Conservation (phyloP, 106 monocot species). For the Acanthochlamys bracteata region DNA sequence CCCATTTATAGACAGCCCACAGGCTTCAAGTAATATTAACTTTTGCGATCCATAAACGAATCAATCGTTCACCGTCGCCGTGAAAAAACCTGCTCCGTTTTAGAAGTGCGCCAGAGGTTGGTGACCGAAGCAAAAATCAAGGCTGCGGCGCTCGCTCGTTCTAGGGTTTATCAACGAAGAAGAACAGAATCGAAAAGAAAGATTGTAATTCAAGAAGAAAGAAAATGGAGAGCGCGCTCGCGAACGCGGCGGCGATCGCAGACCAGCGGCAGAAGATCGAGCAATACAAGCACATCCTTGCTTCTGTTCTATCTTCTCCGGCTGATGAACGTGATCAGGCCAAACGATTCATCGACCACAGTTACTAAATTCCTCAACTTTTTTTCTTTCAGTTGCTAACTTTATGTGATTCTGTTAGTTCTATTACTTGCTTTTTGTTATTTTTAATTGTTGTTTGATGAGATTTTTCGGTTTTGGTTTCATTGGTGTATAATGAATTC, state of each 20-base stretch:
- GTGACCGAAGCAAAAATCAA: too few species aligned
- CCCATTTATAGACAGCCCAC: too few species aligned
- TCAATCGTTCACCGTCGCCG: too few species aligned
- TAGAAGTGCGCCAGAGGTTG: too few species aligned
- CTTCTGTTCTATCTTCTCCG: conserved; percentile 69
- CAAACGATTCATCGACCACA: conserved; percentile 95
- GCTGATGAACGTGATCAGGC: conserved; percentile 45
- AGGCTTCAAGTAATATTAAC: too few species aligned
- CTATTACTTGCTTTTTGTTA: not conserved
- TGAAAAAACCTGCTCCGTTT: too few species aligned
- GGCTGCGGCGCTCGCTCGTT: too few species aligned
- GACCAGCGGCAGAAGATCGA: conserved; percentile 96
- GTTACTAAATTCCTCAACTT: conserved; percentile 16
- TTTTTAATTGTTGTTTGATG: not conserved
- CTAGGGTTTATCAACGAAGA: too few species aligned
- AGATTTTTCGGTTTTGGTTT: too few species aligned
- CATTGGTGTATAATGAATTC: too few species aligned
- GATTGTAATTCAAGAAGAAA: not conserved
- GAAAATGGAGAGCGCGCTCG: conserved; percentile 63
- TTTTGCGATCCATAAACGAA: too few species aligned
- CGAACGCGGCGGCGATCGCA: conserved; percentile 53
- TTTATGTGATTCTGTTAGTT: not conserved
- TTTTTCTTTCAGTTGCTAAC: not conserved
- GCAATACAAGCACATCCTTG: conserved; percentile 81
- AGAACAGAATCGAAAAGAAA: too few species aligned